Base-by-base conservation (phyloP, 768 basidiomycete genomes). In the Rhodotorula kratochvilovae region DNA sequence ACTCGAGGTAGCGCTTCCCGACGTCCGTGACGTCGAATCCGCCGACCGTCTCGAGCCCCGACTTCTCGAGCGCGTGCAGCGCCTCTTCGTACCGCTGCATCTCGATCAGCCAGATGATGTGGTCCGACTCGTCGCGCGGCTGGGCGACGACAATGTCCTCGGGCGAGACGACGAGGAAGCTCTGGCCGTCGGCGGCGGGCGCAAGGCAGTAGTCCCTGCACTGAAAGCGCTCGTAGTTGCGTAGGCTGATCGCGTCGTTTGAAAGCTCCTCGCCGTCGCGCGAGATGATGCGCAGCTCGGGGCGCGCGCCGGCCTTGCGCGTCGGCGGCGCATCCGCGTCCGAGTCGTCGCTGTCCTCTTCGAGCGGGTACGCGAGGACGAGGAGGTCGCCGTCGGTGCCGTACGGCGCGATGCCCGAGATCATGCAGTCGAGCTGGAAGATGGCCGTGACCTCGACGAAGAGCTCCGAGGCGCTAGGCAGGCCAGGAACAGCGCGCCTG, bases 381-480 rank as follows among this genome's bases (percentile, higher is more conserved):
- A 99, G 85, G 80, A 92, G 91, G 39, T 79, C 61, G 73, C 76
- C 27, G 70, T 72, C 57, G 70, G 78, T 19, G 77, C 79, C 71
- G 77, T 67, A 90, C 11, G 91, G 89, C 5, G 89, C 86, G 66
- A 99, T 87, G 31, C 94, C 94, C 2, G 93, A 86, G 51, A 98
- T 86, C 91, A 96, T 94, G 79, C 90, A 92, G 79, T 98, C 96
- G 57, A 98, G 83, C 78, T 92, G 89, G 81, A 97, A 92, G 51
- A 91, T 88, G 4, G 90, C 90, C 1, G 90, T 92, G 74, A 97
- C 89, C 77, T 97, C 95, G 63, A 91, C 91, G 50, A 87, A 80
- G 67, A 88, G 84, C 16, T 68, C 70, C 10, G 63, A 67, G 27
- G 50, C 67, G 55, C 63, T 70, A 17, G 48, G 29, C 17, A 66